A percentile compares a stretch with the other conserved stretches of the same genome.
phyloP scores from a whole-genome alignment of 441 rosid species.

The Kokia cookei region DNA sequence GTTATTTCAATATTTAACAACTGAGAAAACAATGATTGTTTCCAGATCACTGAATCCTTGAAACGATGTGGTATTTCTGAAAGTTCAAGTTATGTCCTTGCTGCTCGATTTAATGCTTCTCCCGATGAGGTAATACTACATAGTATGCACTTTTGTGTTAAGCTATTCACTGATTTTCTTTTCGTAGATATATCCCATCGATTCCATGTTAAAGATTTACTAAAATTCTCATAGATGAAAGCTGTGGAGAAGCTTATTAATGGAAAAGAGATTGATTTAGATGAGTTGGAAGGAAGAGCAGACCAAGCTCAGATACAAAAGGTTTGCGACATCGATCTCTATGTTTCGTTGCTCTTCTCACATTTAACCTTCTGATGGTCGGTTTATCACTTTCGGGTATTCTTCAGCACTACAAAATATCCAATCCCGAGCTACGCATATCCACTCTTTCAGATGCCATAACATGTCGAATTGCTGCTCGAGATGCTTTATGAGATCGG shows the following conservation, averaged over 20 bases:
- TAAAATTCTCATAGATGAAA: constrained; percentile 43
- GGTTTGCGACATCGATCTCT: constrained; percentile 28
- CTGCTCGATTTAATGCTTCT: constrained; percentile 72
- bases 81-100: constrained; percentile 59
- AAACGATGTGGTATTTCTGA: constrained; percentile 86
- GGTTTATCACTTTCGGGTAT: not conserved
- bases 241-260: constrained; percentile 46
- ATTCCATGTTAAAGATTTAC: not conserved
- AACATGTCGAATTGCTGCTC: constrained; percentile 73
- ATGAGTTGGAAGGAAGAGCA: constrained; percentile 59
- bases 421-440: constrained; percentile 51
- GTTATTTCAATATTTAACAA: not conserved
- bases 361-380: not conserved
- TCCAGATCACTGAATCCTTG: constrained; percentile 81
- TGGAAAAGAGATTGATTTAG: constrained; percentile 68
- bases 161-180: not conserved
- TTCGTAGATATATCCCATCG: not conserved
- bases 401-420: constrained; percentile 79
- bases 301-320: constrained; percentile 70
- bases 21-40: not conserved
- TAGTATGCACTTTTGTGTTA: not conserved
- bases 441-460: constrained; percentile 78
- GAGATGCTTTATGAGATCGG: constrained; percentile 64
- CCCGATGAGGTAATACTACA: constrained; percentile 50
- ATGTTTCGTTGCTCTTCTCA: not conserved